Conservation (phyloP, 208 protist species). For the Trypanosoma vivax region DNA sequence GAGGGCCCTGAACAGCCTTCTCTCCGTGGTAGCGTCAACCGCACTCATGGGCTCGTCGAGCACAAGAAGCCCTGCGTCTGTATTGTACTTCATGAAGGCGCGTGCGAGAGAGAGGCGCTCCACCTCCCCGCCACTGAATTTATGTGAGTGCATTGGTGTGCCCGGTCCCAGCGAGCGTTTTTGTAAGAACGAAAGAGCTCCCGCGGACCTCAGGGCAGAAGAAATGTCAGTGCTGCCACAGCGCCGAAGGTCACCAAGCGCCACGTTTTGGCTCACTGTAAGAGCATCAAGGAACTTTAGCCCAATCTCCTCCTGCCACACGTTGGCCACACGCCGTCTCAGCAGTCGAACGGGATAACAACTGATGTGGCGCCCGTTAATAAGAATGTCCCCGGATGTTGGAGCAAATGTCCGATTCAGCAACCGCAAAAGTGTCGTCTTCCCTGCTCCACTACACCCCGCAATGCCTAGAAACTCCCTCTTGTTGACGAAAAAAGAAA, state of each 20-base stretch:
- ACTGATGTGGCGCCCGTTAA: slow-evolving; percentile 48
- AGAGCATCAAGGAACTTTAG: slow-evolving; percentile 44
- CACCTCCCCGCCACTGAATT: slow-evolving; percentile 67
- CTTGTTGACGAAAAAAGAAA: slow-evolving; percentile 41
- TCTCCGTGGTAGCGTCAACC: slow-evolving; percentile 57
- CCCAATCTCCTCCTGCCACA: slow-evolving; percentile 45
- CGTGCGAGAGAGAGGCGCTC: slow-evolving; percentile 59
- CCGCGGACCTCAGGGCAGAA: slow-evolving; percentile 23
- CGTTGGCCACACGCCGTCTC: slow-evolving; percentile 46
- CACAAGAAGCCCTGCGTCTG: slow-evolving; percentile 24
- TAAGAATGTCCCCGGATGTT: slow-evolving; percentile 36
- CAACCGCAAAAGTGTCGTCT: slow-evolving; percentile 62
- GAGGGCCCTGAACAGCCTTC: slow-evolving; percentile 21
- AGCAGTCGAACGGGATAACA: slow-evolving; percentile 36
- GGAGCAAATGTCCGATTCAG: slow-evolving; percentile 50
- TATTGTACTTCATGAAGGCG: slow-evolving; percentile 27
- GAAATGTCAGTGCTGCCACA: slow-evolving; percentile 20
- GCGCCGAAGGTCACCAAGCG: slow-evolving; percentile 36
- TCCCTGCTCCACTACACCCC: slow-evolving; percentile 69
- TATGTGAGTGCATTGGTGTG: slow-evolving; percentile 13
- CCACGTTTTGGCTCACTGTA: slow-evolving; percentile 53
- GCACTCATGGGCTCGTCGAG: slow-evolving; percentile 70
- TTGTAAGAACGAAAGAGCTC: slow-evolving; percentile 27
- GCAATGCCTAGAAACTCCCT: slow-evolving; percentile 55
- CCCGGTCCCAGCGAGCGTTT: slow-evolving; percentile 31